Evolutionary conservation across 139 green algal species (phyloP), one percentile per base, ranked within the genome.

Genomic region (Pseudopediastrum boryanum): DNA sequence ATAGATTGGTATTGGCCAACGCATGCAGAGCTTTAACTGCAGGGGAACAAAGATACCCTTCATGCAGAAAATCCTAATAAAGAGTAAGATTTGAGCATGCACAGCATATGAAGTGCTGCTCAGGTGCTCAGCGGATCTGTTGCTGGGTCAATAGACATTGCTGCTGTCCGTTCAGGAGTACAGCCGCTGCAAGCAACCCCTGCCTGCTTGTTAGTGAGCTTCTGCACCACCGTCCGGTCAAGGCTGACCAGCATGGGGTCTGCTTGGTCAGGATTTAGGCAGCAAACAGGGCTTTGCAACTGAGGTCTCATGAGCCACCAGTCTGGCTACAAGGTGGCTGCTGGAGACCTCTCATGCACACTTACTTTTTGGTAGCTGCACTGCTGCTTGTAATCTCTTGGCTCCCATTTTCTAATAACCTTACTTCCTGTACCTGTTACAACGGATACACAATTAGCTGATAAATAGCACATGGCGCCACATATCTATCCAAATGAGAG

Each of bases 301-400:
- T 19, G 35, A 21, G 3, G 38, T 56, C 35, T 66, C 29, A 7
- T 25, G 46, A 62, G 23, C 41, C 19, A 64, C 41, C 33, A 46
- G 38, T 59, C n/a, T 0, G 33, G 66, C 41, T 61, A 27, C 23
- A 29, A 36, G 44, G 23, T 67, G 44, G 16, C 23, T 39, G n/a
- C 69, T 19, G 42, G 27, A 51, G 35, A 39, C 4, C 21, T 59
- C 42, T 41, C 41, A 43, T 41, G 25, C 19, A 66, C 2, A 56
- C 84, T 82, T 35, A 89, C 85, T 86, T 89, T 43, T 89, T 89
- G 33, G 85, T 65, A 8, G 80, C 74, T 9, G 79, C 75, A 63
- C 85, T 83, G 27, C 81, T 82, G 52, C 63, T 84, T 4, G 78
- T 35, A 8, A 88, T 63, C 54, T 87, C 63, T 52, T 85, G 71